phyloP scores from a whole-genome alignment of 1,139 yeast species.

The Hemisphaericaspora lyxosophila region DNA sequence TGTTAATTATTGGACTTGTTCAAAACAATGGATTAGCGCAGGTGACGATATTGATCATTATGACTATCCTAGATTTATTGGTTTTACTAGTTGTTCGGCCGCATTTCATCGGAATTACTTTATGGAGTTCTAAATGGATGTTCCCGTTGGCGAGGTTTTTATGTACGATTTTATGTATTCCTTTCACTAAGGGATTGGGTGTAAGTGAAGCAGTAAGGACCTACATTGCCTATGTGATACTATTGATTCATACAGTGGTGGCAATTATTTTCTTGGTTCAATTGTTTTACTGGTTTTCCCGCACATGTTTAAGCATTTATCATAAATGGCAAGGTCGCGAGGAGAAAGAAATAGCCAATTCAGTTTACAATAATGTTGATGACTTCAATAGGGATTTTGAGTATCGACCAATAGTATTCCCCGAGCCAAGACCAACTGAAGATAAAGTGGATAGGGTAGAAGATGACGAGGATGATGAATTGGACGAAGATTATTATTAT shows the following conservation, averaged over 20 bases:
- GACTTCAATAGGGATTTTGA: constrained; percentile 33
- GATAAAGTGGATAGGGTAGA: neutral
- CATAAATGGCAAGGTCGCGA: constrained; percentile 10
- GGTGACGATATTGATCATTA: constrained; percentile 35
- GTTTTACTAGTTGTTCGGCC: constrained; percentile 38
- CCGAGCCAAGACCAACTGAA: neutral
- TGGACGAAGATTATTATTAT: constrained; percentile 13
- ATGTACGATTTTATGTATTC: constrained; percentile 41
- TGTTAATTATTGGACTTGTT: constrained; percentile 43
- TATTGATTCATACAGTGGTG: constrained; percentile 39
- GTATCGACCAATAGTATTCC: constrained; percentile 27
- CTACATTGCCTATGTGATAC: constrained; percentile 41
- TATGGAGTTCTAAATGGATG: constrained; percentile 39
- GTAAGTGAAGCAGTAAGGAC: constrained; percentile 37
- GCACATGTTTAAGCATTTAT: constrained; percentile 27
- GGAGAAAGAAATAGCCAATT: constrained; percentile 6
- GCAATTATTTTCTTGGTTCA: constrained; percentile 37
- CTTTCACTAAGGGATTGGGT: constrained; percentile 34
- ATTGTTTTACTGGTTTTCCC: constrained; percentile 30
- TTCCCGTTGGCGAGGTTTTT: constrained; percentile 38
- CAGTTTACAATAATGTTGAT: constrained; percentile 18
- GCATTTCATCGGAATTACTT: constrained; percentile 36
- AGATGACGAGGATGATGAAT: constrained; percentile 7
- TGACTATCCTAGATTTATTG: constrained; percentile 35
- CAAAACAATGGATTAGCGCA: constrained; percentile 47